These are phyloP conservation scores for Epichloe amarillans DNA, from an alignment of 2,329 filamentous ascomycete genomes.

Conservation along the genomic window DNA sequence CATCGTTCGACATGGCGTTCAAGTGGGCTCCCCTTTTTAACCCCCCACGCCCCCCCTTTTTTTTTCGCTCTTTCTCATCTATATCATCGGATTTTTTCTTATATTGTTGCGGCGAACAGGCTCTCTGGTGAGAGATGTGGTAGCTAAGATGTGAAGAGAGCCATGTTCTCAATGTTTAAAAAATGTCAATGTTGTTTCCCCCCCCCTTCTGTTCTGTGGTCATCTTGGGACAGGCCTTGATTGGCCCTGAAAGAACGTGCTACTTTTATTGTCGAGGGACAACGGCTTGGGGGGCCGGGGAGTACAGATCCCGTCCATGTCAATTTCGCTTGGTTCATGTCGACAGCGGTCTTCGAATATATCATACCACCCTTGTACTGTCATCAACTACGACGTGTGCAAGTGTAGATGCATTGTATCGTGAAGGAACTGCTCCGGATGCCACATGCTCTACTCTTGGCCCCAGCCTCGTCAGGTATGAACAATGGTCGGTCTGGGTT, in stretches of 20 bases:
- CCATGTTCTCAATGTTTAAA: conserved; percentile 9
- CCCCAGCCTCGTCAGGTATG: too few relatives aligned
- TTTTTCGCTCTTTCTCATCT: conserved; percentile 8
- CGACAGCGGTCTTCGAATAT: conserved; percentile 3
- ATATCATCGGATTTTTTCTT: conserved; percentile 22
- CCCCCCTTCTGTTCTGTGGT: background rate
- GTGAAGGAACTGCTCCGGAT: background rate
- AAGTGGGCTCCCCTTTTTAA: conserved; percentile 10
- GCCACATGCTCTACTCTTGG: too few relatives aligned
- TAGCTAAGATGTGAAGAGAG: conserved; percentile 19
- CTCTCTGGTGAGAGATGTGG: conserved; percentile 13
- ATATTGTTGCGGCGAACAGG: conserved; percentile 23
- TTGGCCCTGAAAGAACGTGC: background rate
- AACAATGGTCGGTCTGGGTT: too few relatives aligned
- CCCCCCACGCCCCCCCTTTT: too few relatives aligned
- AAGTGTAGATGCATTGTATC: background rate
- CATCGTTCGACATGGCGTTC: conserved; percentile 28
- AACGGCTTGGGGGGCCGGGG: background rate
- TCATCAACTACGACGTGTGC: background rate
- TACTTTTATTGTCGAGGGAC: background rate
- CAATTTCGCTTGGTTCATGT: conserved; percentile 3
- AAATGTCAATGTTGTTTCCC: background rate
- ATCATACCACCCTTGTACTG: conserved; percentile 3
- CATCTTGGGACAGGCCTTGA: background rate
- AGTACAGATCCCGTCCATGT: background rate